Percentiles rank a stretch among this genome's conserved stretches.
Evolutionary conservation across 768 basidiomycete species (phyloP).

Genomic region (Lactifluus echinatus): DNA sequence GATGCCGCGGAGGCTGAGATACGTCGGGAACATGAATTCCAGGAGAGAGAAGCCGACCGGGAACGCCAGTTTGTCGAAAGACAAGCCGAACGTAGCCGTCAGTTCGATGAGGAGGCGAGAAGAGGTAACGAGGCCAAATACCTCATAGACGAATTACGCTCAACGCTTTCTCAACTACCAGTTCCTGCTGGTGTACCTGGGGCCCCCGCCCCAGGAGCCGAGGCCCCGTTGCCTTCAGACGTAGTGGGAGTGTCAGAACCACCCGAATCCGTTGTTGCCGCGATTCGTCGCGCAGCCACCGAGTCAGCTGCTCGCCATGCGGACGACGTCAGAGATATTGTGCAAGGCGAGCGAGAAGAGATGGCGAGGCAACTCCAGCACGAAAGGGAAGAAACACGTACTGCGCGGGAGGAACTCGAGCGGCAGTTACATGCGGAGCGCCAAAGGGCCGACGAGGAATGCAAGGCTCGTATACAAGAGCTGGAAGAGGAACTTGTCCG

Average conservation of each 20-base stretch:
- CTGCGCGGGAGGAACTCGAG: conserved; percentile 16
- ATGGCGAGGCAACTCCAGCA: conserved; percentile 9
- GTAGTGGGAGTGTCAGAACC: conserved; percentile 22
- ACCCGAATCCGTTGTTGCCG: conserved; percentile 29
- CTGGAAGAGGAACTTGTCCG: conserved; percentile 56
- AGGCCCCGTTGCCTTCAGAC: background rate
- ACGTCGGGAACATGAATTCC: conserved; percentile 55
- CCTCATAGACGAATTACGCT: conserved; percentile 38
- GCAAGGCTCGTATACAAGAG: conserved; percentile 45
- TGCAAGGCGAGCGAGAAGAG: conserved; percentile 20
- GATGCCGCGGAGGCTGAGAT: conserved; percentile 53
- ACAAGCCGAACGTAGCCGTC: conserved; percentile 49
- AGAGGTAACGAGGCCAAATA: conserved; percentile 47
- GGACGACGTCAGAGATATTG: conserved; percentile 43
- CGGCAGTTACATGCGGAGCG: conserved; percentile 13
- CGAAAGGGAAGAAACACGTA: conserved; percentile 20
- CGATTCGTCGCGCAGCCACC: conserved; percentile 36
- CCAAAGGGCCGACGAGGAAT: conserved; percentile 35
- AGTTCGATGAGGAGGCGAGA: conserved; percentile 51
- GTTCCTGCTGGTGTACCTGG: background rate
- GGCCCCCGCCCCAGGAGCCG: background rate
- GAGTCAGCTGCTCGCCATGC: conserved; percentile 52
- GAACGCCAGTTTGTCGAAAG: conserved; percentile 49
- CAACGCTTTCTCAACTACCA: conserved; percentile 20
- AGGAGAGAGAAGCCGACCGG: conserved; percentile 54